Base-by-base conservation (phyloP, 371 early-diverging fungal genomes). In the Quaeritorhiza haematococci region DNA sequence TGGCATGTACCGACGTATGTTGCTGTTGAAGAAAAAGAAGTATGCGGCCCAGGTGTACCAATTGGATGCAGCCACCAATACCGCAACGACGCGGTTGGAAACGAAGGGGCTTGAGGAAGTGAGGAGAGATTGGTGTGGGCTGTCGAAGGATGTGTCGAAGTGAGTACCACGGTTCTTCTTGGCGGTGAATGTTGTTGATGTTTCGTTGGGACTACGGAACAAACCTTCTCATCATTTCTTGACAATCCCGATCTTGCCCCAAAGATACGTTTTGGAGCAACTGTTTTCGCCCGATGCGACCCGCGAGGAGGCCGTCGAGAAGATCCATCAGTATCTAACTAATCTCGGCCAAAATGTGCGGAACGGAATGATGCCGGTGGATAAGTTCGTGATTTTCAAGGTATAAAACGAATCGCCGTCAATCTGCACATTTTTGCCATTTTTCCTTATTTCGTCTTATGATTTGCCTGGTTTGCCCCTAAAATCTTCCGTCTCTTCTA, bases 11-110 rank as follows among this genome's bases (percentile, higher is more conserved):
- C 84, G 87, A 64, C 90, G 93, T 44, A 84, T 99, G 80, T 72
- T 99, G 28, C 70, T 99, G 50, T 78, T 98, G n/a, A 96, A 95
- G 65, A 99, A 99, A 82, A 99, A 99, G 69, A 99, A 98, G 71
- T 99, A 99, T 72, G 99, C 97, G 23, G 99, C 97, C 0, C 67
- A 98, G 24, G 79, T 93, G 0, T 80, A 84, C 26, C 57, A 70
- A 17, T 62, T 64, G 42, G 79, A 86, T 50, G 89, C 89, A 38
- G 34, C 33, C 29, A 72, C n/a, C n/a, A n/a, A n/a, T n/a, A n/a
- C 73, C n/a, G 28, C 76, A 26, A 66, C 67, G 13, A 83, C 83
- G 3, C 64, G 71, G 17, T 59, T 91, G 13, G 99, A 99, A 73
- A 93, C 88, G 8, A 99, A 98, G 68, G 99, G 99, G 48, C 82